Evolutionary conservation across 2,329 filamentous ascomycete species (phyloP).

Genomic region (Exophiala sideris): DNA sequence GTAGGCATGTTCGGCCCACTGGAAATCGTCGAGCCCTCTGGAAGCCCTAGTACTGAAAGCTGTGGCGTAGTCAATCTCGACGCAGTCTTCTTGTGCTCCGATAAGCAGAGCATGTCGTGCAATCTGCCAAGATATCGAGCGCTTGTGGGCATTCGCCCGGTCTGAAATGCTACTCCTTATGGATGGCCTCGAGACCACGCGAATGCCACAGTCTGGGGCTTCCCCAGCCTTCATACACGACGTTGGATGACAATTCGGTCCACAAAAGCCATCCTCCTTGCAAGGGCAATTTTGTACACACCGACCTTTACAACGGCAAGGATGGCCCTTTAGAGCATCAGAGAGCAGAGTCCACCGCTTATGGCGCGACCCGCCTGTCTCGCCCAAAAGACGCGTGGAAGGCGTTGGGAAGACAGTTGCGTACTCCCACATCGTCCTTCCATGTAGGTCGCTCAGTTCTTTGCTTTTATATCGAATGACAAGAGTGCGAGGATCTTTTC

Average conservation of each 20-base stretch:
- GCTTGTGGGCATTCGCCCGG: not conserved
- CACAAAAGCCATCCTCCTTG: not conserved
- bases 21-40: not conserved
- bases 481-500: not conserved
- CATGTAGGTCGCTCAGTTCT: not conserved
- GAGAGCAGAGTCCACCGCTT: not conserved
- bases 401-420: not conserved
- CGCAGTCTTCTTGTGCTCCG: not conserved
- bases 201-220: not conserved
- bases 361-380: not conserved
- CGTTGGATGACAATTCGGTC: not conserved
- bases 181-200: not conserved
- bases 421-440: not conserved
- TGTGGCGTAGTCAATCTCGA: not conserved
- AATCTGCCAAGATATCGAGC: not conserved
- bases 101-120: not conserved
- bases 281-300: not conserved
- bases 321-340: not conserved
- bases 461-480: not conserved
- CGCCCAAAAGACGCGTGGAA: not conserved
- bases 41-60: too few species aligned
- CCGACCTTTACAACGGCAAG: not conserved
- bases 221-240: not conserved
- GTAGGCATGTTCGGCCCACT: not conserved
- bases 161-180: not conserved